Base-by-base conservation (phyloP, 164 flowering plant genomes). In the Chimonanthus praecox region DNA sequence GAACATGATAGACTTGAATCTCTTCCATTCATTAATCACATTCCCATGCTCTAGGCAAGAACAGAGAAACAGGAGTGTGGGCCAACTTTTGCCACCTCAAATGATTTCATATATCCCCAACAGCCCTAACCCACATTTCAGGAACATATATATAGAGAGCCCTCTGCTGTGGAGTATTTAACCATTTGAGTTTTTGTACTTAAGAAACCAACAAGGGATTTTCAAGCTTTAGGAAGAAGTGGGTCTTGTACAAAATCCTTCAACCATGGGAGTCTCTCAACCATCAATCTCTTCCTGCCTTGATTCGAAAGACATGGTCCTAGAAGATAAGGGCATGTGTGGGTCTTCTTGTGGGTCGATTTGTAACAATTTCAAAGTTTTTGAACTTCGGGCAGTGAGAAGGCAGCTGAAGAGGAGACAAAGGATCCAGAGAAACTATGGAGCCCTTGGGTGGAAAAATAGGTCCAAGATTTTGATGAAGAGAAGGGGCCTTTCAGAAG, bases 181-280 rank as follows among this genome's bases (percentile, higher is more conserved):
- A 69, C 47, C 54, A 49, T 20, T 69, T 21, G 9, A 43, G 46
- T 50, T 61, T 61, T 33, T 49, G 33, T 11, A 20, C 20, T 16
- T 20, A 1, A 7, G 73, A 75, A 49, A 33, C 44, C 44, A 13
- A 33, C 33, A 33, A 51, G 61, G 6, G 66, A 64, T 69, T 43
- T 33, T 62, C 51, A 71, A 49, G 65, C 45, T 63, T 51, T 71
- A 68, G 51, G 63, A 66, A 50, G 74, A 51, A 79, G 77, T 75
- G 81, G 45, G 71, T 69, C 47, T 20, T 51, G 51, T n/a, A 4
- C 18, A 63, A 76, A 71, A 44, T 76, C 80, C 62, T 16, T 64
- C 11, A 71, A 73, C 45, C 11, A 82, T 82, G 87, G 87, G 84
- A 46, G 72, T 69, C 72, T 67, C 79, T 80, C 69, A 69, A 69